These are phyloP conservation scores for Pelagophyceae sp. DNA, from an alignment of 352 stramenopile genomes.

Conservation along the genomic window DNA sequence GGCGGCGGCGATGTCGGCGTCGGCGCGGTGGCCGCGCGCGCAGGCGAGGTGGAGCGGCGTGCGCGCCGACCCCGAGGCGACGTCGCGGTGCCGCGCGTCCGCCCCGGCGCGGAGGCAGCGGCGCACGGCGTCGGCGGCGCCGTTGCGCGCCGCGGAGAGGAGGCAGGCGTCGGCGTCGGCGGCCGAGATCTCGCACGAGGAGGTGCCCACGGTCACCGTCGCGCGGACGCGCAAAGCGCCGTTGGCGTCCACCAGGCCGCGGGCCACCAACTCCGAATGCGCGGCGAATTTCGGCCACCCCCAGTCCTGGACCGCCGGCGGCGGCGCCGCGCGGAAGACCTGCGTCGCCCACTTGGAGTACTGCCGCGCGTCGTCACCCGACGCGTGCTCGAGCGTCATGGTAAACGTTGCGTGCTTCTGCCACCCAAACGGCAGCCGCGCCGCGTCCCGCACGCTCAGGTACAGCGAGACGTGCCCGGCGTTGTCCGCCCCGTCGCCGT, in stretches of 20 bases:
- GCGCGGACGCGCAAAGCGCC: neutral
- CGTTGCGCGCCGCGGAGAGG: neutral
- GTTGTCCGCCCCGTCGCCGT: constrained; percentile 19
- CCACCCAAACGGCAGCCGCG: constrained; percentile 10
- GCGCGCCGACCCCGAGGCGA: constrained; percentile 9
- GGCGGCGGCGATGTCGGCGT: constrained; percentile 10
- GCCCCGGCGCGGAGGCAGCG: constrained; percentile 7
- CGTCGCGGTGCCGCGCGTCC: constrained; percentile 12
- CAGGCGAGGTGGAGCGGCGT: constrained; percentile 18
- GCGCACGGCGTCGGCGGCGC: constrained; percentile 12
- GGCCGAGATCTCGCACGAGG: constrained; percentile 5
- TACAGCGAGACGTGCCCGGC: constrained; percentile 11
- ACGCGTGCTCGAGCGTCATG: constrained; percentile 11
- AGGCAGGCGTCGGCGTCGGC: constrained; percentile 15
- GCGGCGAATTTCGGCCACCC: constrained; percentile 14
- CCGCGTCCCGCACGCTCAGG: constrained; percentile 4
- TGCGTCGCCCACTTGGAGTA: constrained; percentile 20
- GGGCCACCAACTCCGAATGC: neutral
- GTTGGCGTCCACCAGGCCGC: neutral
- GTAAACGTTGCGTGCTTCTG: constrained; percentile 17
- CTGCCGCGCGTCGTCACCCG: neutral
- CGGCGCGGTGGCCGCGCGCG: constrained; percentile 16
- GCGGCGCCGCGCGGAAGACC: constrained; percentile 18
- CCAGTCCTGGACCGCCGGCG: constrained; percentile 20
- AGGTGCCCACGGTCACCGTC: constrained; percentile 1